Percentiles rank a stretch among this genome's conserved stretches.
phyloP scores from a whole-genome alignment of 1,284 basidiomycete genomes.

The Trametes pubescens region DNA sequence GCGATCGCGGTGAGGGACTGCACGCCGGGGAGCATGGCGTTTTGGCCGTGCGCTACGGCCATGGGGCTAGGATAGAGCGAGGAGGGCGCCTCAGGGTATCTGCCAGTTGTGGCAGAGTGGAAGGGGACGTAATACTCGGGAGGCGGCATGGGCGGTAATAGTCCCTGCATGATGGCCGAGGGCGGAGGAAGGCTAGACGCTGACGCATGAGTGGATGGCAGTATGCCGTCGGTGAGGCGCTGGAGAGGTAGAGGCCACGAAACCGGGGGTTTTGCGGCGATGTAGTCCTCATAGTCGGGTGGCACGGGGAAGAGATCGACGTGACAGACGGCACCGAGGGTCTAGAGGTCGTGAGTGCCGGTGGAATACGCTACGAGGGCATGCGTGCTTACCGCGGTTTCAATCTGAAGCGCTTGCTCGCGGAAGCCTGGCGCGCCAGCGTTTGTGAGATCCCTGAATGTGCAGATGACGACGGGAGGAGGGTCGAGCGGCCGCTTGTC shows the following conservation, averaged over 20 bases:
- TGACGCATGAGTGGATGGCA: too few relatives aligned
- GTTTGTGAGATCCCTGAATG: constrained; percentile 39
- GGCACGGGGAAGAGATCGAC: constrained; percentile 70
- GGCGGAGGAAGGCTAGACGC: too few relatives aligned
- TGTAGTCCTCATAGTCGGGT: constrained; percentile 16
- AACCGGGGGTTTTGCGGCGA: neutral
- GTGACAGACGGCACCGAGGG: constrained; percentile 65
- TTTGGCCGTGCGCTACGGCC: neutral
- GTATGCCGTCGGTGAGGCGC: neutral
- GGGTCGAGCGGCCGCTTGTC: constrained; percentile 52
- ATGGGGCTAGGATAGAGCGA: neutral
- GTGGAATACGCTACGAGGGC: constrained; percentile 38
- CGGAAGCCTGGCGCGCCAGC: constrained; percentile 37
- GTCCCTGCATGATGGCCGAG: too few relatives aligned
- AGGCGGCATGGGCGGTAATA: too few relatives aligned
- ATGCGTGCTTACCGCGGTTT: neutral
- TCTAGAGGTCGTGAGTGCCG: constrained; percentile 32
- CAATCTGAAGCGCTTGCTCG: constrained; percentile 43
- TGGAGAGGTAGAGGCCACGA: neutral
- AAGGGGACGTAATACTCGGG: too few relatives aligned
- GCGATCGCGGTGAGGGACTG: neutral
- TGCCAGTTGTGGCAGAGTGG: too few relatives aligned
- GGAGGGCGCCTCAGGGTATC: neutral
- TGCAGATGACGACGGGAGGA: constrained; percentile 49
- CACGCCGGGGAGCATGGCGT: neutral